Conservation (phyloP, 2,329 filamentous ascomycete genomes). For the Fusarium sp. region DNA sequence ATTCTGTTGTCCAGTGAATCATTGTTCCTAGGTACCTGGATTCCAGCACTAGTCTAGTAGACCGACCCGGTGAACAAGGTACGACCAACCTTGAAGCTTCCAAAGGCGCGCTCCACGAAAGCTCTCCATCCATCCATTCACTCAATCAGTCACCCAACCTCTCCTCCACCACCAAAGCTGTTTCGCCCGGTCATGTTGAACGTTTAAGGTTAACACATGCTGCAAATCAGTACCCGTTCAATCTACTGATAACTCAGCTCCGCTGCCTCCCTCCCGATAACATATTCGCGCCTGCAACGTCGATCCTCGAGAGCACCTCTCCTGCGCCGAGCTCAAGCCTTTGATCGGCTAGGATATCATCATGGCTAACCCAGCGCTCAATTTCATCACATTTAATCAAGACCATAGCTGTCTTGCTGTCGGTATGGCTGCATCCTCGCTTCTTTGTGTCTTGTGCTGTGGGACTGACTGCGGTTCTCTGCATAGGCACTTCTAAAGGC, state of each 20-base stretch:
- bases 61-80: not conserved
- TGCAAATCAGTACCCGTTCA: not conserved
- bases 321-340: not conserved
- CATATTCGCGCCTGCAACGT: not conserved
- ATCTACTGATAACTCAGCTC: conserved; percentile 6
- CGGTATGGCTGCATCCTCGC: conserved; percentile 66
- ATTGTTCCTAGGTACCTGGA: not conserved
- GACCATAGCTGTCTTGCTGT: conserved; percentile 98
- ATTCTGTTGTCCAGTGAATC: not conserved
- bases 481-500: conserved; percentile 85
- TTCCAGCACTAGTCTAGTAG: not conserved
- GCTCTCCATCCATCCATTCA: not conserved
- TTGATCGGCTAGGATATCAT: conserved; percentile 37
- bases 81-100: conserved; percentile 5
- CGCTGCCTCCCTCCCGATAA: conserved; percentile 1
- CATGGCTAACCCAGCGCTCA: conserved; percentile 81
- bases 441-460: conserved; percentile 9
- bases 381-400: conserved; percentile 99
- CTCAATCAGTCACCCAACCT: conserved; percentile 40
- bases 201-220: conserved; percentile 20
- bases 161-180: conserved; percentile 36
- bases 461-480: conserved; percentile 15
- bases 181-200: conserved; percentile 23
- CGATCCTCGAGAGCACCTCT: not conserved
- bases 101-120: conserved; percentile 19